Base-by-base conservation (phyloP, 148 eudicot genomes). In the Chenopodium suecicum region DNA sequence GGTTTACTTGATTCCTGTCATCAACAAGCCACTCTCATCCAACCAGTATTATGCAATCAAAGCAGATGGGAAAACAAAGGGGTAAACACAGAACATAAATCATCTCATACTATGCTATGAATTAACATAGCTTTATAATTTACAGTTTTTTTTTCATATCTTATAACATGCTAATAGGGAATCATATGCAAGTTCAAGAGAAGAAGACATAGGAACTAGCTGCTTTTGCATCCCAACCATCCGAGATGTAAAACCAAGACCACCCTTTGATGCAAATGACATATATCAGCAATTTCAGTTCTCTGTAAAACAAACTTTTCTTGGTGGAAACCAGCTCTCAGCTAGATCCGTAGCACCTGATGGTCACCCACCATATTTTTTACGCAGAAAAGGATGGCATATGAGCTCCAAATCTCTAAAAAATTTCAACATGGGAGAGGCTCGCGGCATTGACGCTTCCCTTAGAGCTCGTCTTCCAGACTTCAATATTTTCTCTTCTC, bases 221-320 rank as follows among this genome's bases (percentile, higher is more conserved):
- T 74, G 78, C 50, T 77, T 75, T 22, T 78, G 79, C 58, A 29
- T 64, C 23, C 74, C 72, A 9, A 73, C 11, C 23, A 73, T 75
- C 48, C 37, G 31, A 71, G 87, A 82, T 75, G 80, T 48, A 9
- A 75, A 79, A 62, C 80, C 85, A 62, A 82, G 75, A 70, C 25
- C 81, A 63, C 25, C 81, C 0, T 44, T 82, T 4, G 65, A 82
- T 56, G 44, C 85, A 16, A 25, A 66, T 1, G 82, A 90, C 79
- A 82, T 77, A 1, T 86, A 89, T 62, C 97, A 93, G 63, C 95
- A 92, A 56, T 82, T 94, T 48, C 77, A 91, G 73, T 83, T 92
- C 60, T 32, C 48, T 64, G 83, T 66, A 22, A 75, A 52, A 2
- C 52, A 63, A 78, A 48, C 29, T 1, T 82, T 78, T 66, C 60